Conservation (phyloP, 2,329 filamentous ascomycete genomes). For the Beauveria caledonica region DNA sequence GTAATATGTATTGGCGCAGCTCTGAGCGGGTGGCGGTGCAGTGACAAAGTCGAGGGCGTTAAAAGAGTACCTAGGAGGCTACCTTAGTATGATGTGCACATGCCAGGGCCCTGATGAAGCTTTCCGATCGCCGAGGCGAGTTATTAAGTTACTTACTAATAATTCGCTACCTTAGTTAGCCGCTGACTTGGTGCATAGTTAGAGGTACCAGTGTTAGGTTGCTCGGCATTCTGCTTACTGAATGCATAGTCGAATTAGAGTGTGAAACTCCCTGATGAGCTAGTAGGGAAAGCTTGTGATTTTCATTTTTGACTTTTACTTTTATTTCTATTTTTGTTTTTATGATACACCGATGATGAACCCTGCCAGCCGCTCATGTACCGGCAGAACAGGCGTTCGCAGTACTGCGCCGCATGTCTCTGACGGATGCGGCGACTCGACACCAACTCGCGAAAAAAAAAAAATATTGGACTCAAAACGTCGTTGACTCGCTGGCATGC, state of each 20-base stretch:
- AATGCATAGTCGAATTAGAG: no score
- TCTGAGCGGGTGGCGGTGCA: background rate
- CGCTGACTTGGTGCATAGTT: background rate
- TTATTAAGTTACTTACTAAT: background rate
- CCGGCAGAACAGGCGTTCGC: background rate
- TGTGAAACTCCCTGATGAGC: no score
- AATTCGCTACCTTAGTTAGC: background rate
- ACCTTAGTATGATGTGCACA: no score
- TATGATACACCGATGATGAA: background rate
- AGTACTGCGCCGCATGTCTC: background rate
- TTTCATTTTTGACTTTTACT: background rate
- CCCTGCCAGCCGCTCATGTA: background rate
- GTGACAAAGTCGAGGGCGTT: background rate
- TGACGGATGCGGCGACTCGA: constrained; percentile 1
- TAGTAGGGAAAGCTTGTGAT: background rate
- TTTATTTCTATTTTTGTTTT: background rate
- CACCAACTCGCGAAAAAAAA: background rate
- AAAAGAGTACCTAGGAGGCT: background rate
- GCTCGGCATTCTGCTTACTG: background rate
- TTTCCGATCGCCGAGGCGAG: constrained; percentile 8
- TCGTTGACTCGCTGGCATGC: background rate
- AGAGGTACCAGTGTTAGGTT: background rate
- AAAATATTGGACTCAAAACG: background rate
- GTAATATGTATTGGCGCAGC: background rate
- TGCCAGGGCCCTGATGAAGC: background rate